A percentile compares a stretch with the other conserved stretches of the same genome.
Conservation (phyloP, 345 rosid genomes). For the Jatropha curcas region DNA sequence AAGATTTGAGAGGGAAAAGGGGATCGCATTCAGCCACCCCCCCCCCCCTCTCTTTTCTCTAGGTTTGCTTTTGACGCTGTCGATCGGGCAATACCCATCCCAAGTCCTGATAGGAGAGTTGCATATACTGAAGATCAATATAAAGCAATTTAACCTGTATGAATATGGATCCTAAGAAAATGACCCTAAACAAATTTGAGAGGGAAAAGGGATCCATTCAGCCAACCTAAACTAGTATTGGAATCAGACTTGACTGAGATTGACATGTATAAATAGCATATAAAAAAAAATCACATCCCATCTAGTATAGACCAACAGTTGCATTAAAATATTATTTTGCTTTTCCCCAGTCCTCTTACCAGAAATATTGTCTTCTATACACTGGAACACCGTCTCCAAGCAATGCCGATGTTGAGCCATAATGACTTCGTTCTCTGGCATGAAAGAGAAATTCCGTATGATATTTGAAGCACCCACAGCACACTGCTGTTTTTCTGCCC, state of each 20-base stretch:
- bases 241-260: not conserved
- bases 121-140: not conserved
- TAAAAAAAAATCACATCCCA: not conserved
- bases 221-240: not conserved
- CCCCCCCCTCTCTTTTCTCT: too few relatives aligned
- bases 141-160: not conserved
- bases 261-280: not conserved
- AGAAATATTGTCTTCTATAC: constrained; percentile 70
- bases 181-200: not conserved
- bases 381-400: constrained; percentile 94
- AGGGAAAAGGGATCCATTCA: not conserved
- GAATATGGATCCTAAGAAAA: not conserved
- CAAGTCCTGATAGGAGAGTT: not conserved
- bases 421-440: constrained; percentile 93
- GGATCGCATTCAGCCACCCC: too few relatives aligned
- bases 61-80: too few relatives aligned
- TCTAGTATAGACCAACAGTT: not conserved
- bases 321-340: not conserved
- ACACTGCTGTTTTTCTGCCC: constrained; percentile 86
- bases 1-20: too few relatives aligned
- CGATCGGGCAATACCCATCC: not conserved
- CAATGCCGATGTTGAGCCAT: constrained; percentile 99
- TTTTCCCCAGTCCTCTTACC: constrained; percentile 42
- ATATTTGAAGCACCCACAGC: constrained; percentile 94
- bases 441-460: constrained; percentile 92